These are phyloP conservation scores for Cladosporium sp. DNA, from an alignment of 2,329 filamentous ascomycete species.

Conservation along the genomic window DNA sequence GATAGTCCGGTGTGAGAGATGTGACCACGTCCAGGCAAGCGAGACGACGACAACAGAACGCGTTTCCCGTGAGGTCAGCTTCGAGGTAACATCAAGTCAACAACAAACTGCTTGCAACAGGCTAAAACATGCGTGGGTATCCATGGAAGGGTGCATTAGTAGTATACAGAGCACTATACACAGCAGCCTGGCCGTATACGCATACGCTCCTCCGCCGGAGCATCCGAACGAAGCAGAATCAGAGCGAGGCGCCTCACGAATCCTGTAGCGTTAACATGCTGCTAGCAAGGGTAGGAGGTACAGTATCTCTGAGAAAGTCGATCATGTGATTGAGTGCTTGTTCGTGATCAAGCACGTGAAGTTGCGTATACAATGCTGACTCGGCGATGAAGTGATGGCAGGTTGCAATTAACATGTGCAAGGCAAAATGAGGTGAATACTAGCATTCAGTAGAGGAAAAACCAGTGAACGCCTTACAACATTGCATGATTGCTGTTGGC, in stretches of 20 bases:
- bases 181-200: slow-evolving; percentile 3
- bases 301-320: neutral
- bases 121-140: slow-evolving; percentile 5
- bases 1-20: neutral
- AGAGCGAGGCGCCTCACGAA: neutral
- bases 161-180: neutral
- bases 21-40: neutral
- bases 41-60: neutral
- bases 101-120: neutral
- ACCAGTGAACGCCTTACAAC: no score
- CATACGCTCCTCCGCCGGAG: slow-evolving; percentile 11
- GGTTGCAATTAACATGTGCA: no score
- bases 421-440: no score
- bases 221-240: slow-evolving; percentile 5
- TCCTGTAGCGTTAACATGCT: neutral
- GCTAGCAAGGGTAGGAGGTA: neutral
- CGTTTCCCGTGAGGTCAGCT: neutral
- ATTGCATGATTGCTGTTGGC: no score
- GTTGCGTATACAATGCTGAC: no score
- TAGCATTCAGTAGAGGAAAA: no score
- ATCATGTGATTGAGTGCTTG: neutral
- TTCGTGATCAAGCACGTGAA: neutral
- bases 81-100: neutral
- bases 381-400: no score
- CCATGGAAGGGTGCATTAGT: neutral